Evolutionary conservation across 345 rosid species (phyloP).

Genomic region (Euphorbia peplus): DNA sequence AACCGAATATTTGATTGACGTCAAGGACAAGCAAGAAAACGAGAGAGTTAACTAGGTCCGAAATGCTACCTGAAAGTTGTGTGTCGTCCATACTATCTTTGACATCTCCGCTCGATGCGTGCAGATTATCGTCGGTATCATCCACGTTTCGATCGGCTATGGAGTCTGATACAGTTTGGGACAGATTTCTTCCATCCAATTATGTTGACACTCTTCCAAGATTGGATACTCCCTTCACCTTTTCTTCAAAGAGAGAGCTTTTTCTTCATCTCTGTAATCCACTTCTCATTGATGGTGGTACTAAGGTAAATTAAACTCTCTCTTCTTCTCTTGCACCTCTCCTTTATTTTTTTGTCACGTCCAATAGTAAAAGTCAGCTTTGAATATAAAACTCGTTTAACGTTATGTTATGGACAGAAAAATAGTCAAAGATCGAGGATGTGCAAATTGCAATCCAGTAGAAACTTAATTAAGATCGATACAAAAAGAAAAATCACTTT

Average conservation of each 20-base stretch:
- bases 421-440: too few relatives aligned
- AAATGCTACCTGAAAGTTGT: conserved; percentile 15
- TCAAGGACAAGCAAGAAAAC: background rate
- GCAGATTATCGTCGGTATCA: conserved; percentile 13
- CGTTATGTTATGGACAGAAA: too few relatives aligned
- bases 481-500: too few relatives aligned
- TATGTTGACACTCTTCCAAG: conserved; percentile 18
- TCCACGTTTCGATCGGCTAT: conserved; percentile 15
- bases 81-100: conserved; percentile 9
- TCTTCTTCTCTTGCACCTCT: background rate
- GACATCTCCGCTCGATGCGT: conserved; percentile 17
- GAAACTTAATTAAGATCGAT: too few relatives aligned
- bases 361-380: too few relatives aligned
- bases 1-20: too few relatives aligned
- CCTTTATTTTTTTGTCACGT: too few relatives aligned
- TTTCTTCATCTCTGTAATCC: conserved; percentile 26
- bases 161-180: conserved; percentile 21
- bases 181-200: conserved; percentile 20
- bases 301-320: conserved; percentile 19
- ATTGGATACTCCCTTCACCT: conserved; percentile 14
- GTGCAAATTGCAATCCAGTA: too few relatives aligned
- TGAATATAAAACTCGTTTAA: too few relatives aligned
- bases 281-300: conserved; percentile 31
- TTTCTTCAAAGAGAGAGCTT: conserved; percentile 35
- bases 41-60: background rate